Evolutionary conservation across 169 alveolate species (phyloP), one percentile per base, ranked within the genome.

Genomic region (Cyclospora cayetanensis): DNA sequence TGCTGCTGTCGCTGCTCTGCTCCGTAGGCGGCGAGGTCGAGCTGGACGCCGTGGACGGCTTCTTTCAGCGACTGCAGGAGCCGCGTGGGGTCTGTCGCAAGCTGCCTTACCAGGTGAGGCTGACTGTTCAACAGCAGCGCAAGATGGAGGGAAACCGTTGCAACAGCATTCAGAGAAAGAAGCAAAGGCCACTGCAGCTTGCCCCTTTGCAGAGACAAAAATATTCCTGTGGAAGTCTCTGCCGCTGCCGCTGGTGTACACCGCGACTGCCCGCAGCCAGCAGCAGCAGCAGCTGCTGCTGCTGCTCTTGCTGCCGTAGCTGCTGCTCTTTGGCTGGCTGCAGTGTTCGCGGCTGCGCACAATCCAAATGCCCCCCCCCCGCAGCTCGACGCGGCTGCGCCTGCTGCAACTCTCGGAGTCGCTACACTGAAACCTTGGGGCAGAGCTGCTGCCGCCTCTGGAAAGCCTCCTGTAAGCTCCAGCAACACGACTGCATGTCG

Each of bases 151-250:
- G 88, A 25, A 37, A 79, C 39, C 4, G 35, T 29, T 15, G 65
- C 88, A 2, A 79, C 72, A 79, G 88, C 88, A 79, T 79, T 79
- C 34, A 79, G 70, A 27, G 88, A 43, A 22, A 79, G 88, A 66
- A 79, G 72, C 52, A 25, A 46, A 15, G 88, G 88, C 88, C 88
- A 79, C 31, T 9, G 18, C 31, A 29, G 27, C 72, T 60, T 43
- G 72, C 70, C n/a, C 7, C 72, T 11, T 27, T 27, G 70, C 88
- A 46, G 72, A 43, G 7, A 46, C 50, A 79, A 50, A n/a, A n/a
- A n/a, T 70, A 7, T 3, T 25, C 88, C 70, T 31, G 1, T 31
- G 9, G 88, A 3, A 0, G 29, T 12, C n/a, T 34, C 70, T 31
- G 74, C 43, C 31, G 88, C 35, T 42, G 72, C 25, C 15, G 35